Conservation (phyloP, 2,329 filamentous ascomycete genomes). For the Hirsutella thompsonii region DNA sequence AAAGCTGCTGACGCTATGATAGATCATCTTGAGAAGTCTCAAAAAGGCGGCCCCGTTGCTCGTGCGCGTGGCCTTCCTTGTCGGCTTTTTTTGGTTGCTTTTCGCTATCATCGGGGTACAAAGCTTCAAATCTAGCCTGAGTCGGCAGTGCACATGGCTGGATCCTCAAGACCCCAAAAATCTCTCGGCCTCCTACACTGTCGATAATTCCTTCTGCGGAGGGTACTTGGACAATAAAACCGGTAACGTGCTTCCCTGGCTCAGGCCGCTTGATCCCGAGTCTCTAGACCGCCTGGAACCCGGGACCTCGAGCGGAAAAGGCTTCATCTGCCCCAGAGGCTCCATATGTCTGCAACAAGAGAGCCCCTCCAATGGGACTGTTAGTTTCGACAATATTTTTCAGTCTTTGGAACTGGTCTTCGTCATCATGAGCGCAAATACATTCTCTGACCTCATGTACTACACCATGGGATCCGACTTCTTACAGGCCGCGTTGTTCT, state of each 20-base stretch:
- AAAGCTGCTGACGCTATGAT: constrained; percentile 4
- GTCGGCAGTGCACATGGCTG: constrained; percentile 66
- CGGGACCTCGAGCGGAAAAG: constrained; percentile 52
- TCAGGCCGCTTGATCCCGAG: constrained; percentile 25
- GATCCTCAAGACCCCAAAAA: constrained; percentile 47
- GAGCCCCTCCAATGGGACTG: constrained; percentile 73
- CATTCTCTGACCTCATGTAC: constrained; percentile 90
- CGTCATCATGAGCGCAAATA: constrained; percentile 97
- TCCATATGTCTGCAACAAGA: constrained; percentile 70
- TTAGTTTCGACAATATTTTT: constrained; percentile 90
- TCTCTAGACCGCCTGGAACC: constrained; percentile 33
- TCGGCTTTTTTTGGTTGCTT: constrained; percentile 93
- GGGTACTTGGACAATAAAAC: constrained; percentile 57
- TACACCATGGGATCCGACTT: constrained; percentile 88
- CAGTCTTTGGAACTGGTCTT: constrained; percentile 92
- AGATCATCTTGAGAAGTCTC: constrained; percentile 87
- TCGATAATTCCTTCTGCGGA: constrained; percentile 69
- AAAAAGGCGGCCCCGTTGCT: constrained; percentile 91
- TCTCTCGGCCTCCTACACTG: constrained; percentile 42
- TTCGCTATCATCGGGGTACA: constrained; percentile 97
- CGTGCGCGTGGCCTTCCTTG: constrained; percentile 84
- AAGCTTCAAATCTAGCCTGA: constrained; percentile 79
- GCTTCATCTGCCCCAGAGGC: constrained; percentile 73
- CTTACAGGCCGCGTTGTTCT: constrained; percentile 69
- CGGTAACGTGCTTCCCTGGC: constrained; percentile 52